These are phyloP conservation scores for Perilla frutescens DNA, from an alignment of 257 asterid genomes.

Conservation along the genomic window DNA sequence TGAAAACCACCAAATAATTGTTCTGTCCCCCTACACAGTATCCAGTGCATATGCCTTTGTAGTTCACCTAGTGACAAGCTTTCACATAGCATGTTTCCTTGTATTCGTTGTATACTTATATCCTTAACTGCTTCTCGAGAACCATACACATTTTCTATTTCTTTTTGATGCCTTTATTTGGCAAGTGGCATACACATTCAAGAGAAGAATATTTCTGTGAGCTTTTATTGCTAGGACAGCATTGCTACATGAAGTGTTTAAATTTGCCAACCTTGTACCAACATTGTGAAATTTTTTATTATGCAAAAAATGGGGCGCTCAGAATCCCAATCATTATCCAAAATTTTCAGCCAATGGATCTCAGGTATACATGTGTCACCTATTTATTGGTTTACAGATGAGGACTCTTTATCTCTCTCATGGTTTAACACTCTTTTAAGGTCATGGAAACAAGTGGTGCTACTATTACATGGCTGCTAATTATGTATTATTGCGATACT, in stretches of 20 bases:
- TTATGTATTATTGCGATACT: neutral
- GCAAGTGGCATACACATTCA: neutral
- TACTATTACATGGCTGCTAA: neutral
- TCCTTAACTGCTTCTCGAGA: neutral
- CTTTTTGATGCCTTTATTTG: too few relatives aligned
- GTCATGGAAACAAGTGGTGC: neutral
- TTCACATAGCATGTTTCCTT: neutral
- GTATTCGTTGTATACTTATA: neutral
- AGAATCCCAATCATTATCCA: neutral
- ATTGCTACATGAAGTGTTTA: neutral
- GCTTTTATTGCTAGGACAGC: neutral
- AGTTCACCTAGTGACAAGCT: neutral
- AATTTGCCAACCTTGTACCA: neutral
- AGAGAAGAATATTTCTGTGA: neutral
- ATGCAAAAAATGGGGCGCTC: neutral
- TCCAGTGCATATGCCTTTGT: neutral
- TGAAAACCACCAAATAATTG: neutral
- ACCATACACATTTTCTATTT: neutral
- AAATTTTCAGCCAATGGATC: neutral
- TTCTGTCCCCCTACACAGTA: neutral
- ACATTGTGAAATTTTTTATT: neutral
- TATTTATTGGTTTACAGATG: neutral
- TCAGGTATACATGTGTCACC: neutral
- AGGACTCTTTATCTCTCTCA: neutral
- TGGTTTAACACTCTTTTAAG: slow-evolving; percentile 18